A percentile compares a stretch with the other conserved stretches of the same genome.
Evolutionary conservation across 441 rosid species (phyloP).

Genomic region (Croton setiger): DNA sequence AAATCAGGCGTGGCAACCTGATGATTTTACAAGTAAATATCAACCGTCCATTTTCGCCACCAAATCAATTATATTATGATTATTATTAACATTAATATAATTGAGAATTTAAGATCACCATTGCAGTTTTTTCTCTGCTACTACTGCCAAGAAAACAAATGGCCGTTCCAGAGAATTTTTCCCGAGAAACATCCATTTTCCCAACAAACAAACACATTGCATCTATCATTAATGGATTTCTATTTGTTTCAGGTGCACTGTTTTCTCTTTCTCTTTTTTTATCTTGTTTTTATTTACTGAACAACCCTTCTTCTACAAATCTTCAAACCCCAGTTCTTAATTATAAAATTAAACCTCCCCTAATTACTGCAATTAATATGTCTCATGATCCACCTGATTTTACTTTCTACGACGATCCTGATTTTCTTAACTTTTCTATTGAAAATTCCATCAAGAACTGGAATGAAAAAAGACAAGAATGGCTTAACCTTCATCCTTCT

Average conservation of each 20-base stretch:
- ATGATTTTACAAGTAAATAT: too few species aligned
- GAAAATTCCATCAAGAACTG: slow-evolving; percentile 52
- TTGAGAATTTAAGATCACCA: too few species aligned
- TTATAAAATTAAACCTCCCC: not conserved
- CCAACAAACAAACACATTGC: not conserved
- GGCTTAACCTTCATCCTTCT: slow-evolving; percentile 72
- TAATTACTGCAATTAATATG: not conserved
- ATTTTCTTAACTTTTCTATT: slow-evolving; percentile 42
- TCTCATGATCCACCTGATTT: slow-evolving; percentile 41
- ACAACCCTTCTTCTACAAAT: not conserved
- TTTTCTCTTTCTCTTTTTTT: slow-evolving; percentile 2
- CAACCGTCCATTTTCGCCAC: too few species aligned
- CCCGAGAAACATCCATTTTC: not conserved
- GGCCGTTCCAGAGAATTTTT: not conserved
- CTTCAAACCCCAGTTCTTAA: not conserved
- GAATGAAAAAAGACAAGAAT: slow-evolving; percentile 64
- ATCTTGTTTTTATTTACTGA: not conserved
- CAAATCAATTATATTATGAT: too few species aligned
- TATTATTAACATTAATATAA: too few species aligned
- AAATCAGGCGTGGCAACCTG: too few species aligned
- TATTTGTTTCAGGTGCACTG: not conserved
- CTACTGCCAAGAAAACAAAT: not conserved
- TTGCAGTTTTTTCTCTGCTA: too few species aligned
- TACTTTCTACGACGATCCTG: slow-evolving; percentile 70
- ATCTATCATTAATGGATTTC: not conserved